These are phyloP conservation scores for Candida argentea DNA, from an alignment of 805 yeast genomes.

Conservation along the genomic window DNA sequence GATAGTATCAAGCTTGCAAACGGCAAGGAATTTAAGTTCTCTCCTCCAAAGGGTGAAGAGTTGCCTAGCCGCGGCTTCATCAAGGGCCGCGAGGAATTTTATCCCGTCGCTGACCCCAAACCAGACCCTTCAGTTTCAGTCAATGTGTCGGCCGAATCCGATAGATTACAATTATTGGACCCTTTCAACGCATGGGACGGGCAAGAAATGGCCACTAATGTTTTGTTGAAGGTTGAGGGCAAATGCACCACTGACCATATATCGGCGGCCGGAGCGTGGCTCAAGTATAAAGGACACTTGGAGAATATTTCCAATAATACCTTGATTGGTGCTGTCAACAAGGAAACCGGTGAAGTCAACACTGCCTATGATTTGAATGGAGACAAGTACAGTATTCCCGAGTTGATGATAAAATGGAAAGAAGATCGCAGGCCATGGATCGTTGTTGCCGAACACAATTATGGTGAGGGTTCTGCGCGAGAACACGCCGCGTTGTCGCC, in stretches of 20 bases:
- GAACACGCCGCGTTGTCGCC: conserved; percentile 98
- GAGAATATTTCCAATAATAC: conserved; percentile 95
- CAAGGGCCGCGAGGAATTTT: conserved; percentile 63
- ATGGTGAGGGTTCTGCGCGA: conserved; percentile 99
- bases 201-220: conserved; percentile 65
- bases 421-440: conserved; percentile 78
- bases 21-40: conserved; percentile 69
- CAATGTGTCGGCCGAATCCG: conserved; percentile 77
- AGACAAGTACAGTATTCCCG: conserved; percentile 74
- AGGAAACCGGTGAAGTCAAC: conserved; percentile 95
- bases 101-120: conserved; percentile 61
- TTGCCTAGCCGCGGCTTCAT: conserved; percentile 73
- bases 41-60: conserved; percentile 76
- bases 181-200: conserved; percentile 88
- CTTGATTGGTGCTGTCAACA: conserved; percentile 91
- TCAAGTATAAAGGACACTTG: conserved; percentile 95
- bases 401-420: conserved; percentile 93
- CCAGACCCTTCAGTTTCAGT: conserved; percentile 52
- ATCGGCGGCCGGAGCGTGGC: conserved; percentile 98
- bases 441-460: conserved; percentile 96
- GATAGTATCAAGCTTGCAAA: conserved; percentile 66
- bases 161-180: conserved; percentile 81
- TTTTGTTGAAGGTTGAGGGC: conserved; percentile 87
- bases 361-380: conserved; percentile 83
- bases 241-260: conserved; percentile 98